Evolutionary conservation across 2,329 filamentous ascomycete genomes (phyloP), one percentile per base, ranked within the genome.

Genomic region (Daldinia eschscholtzii): DNA sequence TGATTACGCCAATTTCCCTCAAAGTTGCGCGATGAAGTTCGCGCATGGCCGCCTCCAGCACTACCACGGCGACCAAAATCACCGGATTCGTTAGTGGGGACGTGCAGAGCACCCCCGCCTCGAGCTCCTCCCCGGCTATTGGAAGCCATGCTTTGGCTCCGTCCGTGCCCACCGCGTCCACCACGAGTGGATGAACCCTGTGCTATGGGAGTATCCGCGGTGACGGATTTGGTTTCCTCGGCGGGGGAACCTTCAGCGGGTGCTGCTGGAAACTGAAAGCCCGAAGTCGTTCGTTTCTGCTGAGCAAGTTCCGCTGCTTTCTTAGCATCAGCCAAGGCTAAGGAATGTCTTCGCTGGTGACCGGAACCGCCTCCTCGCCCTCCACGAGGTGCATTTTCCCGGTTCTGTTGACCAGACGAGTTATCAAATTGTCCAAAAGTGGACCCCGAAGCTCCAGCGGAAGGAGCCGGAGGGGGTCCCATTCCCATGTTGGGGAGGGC

Each of bases 231-330:
- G 30, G 87, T 81, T 68, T 89, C 88, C 72, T 90, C 89, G 53
- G 83, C 80, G 58, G 88, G 81, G 57, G 86, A 83, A 70, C 88
- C 86, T 41, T 87, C 88, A 60, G 87, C 85, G 70, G 91, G 86
- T 55, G 94, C 92, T 60, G 91, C 89, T 15, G 96, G 95, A 79
- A 99, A 99, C 79, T 97, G 94, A 82, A 98, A 99, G 65, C 91
- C 94, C 71, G 93, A 94, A 69, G 94, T 94, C 62, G 95, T 97
- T 80, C 94, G 88, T 84, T 98, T 98, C 85, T 97, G 95, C 83
- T 99, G 96, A 56, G 96, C 96, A 71, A 97, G 83, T 80, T 99
- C 96, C 64, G 96, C 96, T 55, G 96, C 96, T 84, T 98, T 98
- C 83, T 97, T 98, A 57, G 96, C 96, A 81, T 99, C 96, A 41